phyloP scores from a whole-genome alignment of 2,329 filamentous ascomycete species.

The Talaromyces sp. region DNA sequence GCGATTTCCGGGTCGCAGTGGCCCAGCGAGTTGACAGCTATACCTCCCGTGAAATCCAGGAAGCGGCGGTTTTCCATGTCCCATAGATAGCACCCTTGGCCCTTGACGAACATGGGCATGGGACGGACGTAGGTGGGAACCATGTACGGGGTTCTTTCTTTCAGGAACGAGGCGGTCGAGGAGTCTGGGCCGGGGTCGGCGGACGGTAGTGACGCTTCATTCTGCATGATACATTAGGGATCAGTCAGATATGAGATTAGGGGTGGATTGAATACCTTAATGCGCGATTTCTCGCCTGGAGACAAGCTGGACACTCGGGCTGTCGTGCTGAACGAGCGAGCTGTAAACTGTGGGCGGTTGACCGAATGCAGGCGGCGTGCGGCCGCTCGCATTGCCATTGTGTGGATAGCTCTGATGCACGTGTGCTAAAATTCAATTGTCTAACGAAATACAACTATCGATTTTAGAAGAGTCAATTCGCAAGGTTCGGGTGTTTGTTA shows the following conservation, averaged over 20 bases:
- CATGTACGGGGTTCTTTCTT: conserved; percentile 80
- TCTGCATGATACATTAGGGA: conserved; percentile 24
- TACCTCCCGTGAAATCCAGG: conserved; percentile 91
- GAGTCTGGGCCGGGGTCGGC: conserved; percentile 71
- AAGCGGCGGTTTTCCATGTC: conserved; percentile 86
- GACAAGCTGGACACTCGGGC: conserved; percentile 19
- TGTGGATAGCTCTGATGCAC: conserved; percentile 6
- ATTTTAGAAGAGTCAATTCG: neutral
- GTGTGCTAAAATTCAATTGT: neutral
- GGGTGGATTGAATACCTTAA: neutral
- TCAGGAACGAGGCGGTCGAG: conserved; percentile 67
- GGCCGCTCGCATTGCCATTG: conserved; percentile 30
- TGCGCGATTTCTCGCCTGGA: conserved; percentile 21
- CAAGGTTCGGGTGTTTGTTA: neutral
- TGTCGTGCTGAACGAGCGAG: conserved; percentile 26
- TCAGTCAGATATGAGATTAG: neutral
- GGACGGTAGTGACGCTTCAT: conserved; percentile 54
- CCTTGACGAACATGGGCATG: conserved; percentile 81
- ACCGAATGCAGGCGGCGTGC: conserved; percentile 29
- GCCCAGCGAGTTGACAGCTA: conserved; percentile 88
- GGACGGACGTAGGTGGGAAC: conserved; percentile 92
- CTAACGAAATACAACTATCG: neutral
- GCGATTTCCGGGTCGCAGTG: conserved; percentile 80
- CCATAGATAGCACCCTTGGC: conserved; percentile 81
- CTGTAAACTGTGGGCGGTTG: conserved; percentile 21